A percentile compares a stretch with the other conserved stretches of the same genome.
Evolutionary conservation across 345 rosid genomes (phyloP).

Genomic region (Isatis tinctoria): DNA sequence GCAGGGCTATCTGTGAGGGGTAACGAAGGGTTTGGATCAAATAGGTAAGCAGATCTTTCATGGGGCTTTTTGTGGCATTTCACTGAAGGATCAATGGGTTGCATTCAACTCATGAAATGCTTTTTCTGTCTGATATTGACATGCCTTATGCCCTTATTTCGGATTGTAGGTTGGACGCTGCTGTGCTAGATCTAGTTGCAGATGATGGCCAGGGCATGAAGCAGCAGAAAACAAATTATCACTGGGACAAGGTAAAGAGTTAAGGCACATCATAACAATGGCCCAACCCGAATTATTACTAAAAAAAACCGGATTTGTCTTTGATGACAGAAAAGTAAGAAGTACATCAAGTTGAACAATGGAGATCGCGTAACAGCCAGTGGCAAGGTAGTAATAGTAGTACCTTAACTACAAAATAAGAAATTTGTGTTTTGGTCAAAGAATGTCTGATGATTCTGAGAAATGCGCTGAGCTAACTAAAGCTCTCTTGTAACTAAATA

Average conservation of each 20-base stretch:
- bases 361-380: slow-evolving; percentile 97
- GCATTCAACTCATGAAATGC: neutral
- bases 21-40: slow-evolving; percentile 74
- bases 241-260: slow-evolving; percentile 88
- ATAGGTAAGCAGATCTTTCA: slow-evolving; percentile 46
- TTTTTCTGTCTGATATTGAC: neutral
- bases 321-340: slow-evolving; percentile 81
- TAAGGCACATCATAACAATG: neutral
- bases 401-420: neutral
- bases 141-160: neutral
- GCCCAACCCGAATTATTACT: neutral
- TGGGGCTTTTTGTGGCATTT: neutral
- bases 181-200: slow-evolving; percentile 93
- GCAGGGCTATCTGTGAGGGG: slow-evolving; percentile 76
- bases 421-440: neutral
- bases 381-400: slow-evolving; percentile 65
- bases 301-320: neutral
- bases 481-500: slow-evolving; percentile 22
- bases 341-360: slow-evolving; percentile 86
- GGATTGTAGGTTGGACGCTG: slow-evolving; percentile 67
- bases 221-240: slow-evolving; percentile 68
- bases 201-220: slow-evolving; percentile 76
- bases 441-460: neutral
- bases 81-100: neutral
- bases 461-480: neutral